These are phyloP conservation scores for Nicotiana tomentosiformis DNA, from an alignment of 257 asterid species.

Conservation along the genomic window DNA sequence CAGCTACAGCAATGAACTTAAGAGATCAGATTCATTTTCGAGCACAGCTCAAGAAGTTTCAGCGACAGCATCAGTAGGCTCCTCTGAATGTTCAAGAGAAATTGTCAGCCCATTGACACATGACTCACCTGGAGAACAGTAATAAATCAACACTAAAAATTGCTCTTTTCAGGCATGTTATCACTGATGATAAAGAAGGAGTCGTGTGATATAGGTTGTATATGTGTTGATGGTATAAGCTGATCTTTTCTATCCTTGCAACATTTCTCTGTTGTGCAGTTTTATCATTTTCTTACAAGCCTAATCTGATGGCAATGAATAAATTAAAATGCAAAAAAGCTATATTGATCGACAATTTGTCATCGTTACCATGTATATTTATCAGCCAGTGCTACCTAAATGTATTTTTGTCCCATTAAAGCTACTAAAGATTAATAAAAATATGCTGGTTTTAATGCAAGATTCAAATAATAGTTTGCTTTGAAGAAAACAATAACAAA, in stretches of 20 bases:
- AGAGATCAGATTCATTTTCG: constrained; percentile 36
- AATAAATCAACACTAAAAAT: not conserved
- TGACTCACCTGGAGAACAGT: not conserved
- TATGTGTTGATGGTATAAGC: not conserved
- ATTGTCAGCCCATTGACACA: not conserved
- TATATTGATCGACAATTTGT: not conserved
- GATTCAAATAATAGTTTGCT: not conserved
- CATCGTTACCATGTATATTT: not conserved
- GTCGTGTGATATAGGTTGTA: not conserved
- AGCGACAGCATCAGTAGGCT: constrained; percentile 17
- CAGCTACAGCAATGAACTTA: constrained; percentile 12
- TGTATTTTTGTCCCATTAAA: not conserved
- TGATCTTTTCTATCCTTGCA: not conserved
- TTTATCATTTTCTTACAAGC: not conserved
- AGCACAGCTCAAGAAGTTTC: constrained; percentile 32
- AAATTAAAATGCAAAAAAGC: not conserved
- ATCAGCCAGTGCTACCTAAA: not conserved
- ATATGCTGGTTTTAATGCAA: not conserved
- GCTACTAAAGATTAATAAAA: not conserved
- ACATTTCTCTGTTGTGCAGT: not conserved
- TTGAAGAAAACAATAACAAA: not conserved
- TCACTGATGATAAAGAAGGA: not conserved
- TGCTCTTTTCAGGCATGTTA: not conserved
- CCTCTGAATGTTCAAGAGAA: not conserved
- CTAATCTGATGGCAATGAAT: not conserved